Conservation (phyloP, 2,329 filamentous ascomycete species). For the Aspergillus sp. region DNA sequence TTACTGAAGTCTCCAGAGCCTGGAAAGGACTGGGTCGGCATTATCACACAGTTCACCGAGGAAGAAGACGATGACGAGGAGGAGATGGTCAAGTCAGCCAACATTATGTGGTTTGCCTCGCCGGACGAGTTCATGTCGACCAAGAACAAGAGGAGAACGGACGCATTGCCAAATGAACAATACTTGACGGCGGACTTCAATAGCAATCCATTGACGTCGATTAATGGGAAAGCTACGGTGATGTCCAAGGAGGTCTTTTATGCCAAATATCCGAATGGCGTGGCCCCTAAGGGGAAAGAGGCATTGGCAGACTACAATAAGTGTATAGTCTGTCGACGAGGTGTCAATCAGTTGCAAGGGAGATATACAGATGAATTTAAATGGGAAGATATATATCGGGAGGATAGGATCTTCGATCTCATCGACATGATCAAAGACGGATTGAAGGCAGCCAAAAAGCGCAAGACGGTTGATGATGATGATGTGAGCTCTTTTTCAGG, state of each 20-base stretch:
- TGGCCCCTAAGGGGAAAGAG: constrained; percentile 56
- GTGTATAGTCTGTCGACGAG: constrained; percentile 81
- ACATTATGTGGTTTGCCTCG: constrained; percentile 88
- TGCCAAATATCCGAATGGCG: constrained; percentile 64
- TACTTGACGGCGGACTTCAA: constrained; percentile 88
- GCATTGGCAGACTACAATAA: constrained; percentile 69
- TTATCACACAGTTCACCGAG: constrained; percentile 76
- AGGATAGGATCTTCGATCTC: constrained; percentile 58
- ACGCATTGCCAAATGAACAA: constrained; percentile 79
- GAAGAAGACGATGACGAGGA: constrained; percentile 58
- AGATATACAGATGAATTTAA: constrained; percentile 87
- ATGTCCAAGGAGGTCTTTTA: constrained; percentile 66
- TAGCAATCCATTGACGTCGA: constrained; percentile 75
- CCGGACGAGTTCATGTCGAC: constrained; percentile 84
- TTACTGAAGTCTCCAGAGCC: constrained; percentile 80
- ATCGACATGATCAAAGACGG: constrained; percentile 58
- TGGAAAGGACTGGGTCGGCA: constrained; percentile 85
- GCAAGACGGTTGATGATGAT: constrained; percentile 33
- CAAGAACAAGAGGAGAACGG: constrained; percentile 70
- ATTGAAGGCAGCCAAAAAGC: constrained; percentile 61
- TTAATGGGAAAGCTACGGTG: constrained; percentile 81
- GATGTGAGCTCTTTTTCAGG: constrained; percentile 23
- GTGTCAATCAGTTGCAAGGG: constrained; percentile 80
- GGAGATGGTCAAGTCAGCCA: constrained; percentile 59
- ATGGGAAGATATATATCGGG: constrained; percentile 79